Percentiles rank a stretch among this genome's conserved stretches.
Evolutionary conservation across 2,329 filamentous ascomycete genomes (phyloP).

Genomic region (Camptophora hylomeconis): DNA sequence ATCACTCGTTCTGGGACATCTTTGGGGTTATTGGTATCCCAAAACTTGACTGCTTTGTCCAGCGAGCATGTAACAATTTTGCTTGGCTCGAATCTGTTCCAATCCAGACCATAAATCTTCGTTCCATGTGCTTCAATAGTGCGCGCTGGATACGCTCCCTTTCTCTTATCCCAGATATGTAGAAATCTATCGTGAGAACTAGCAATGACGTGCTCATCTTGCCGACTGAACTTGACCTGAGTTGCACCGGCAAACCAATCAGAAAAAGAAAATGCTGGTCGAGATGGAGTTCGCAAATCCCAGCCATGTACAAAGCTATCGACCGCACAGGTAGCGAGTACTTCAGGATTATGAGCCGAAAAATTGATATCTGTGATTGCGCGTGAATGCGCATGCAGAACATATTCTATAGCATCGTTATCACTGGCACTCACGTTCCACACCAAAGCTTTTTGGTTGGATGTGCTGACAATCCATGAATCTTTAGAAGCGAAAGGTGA

Average conservation of each 20-base stretch:
- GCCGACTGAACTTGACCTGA: conserved; percentile 88
- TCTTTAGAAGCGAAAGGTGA: conserved; percentile 81
- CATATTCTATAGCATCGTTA: conserved; percentile 77
- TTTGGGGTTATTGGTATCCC: conserved; percentile 59
- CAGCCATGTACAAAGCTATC: conserved; percentile 89
- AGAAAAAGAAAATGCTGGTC: conserved; percentile 68
- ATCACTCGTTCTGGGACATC: conserved; percentile 65
- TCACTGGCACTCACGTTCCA: conserved; percentile 74
- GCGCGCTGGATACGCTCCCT: conserved; percentile 61
- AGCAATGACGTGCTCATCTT: conserved; percentile 73
- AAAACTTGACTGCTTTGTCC: conserved; percentile 86
- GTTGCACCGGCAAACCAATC: conserved; percentile 91
- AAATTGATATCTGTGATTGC: conserved; percentile 97
- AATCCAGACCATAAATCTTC: conserved; percentile 91
- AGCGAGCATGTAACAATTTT: conserved; percentile 77
- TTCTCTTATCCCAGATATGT: conserved; percentile 81
- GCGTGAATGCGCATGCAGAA: conserved; percentile 69
- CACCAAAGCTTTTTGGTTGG: conserved; percentile 84
- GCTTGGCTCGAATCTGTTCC: conserved; percentile 65
- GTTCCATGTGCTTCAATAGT: conserved; percentile 81
- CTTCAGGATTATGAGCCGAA: conserved; percentile 79
- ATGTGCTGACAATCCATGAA: conserved; percentile 88
- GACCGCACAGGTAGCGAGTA: conserved; percentile 79
- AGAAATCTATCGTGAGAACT: conserved; percentile 82
- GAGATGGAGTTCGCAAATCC: conserved; percentile 64